Percentiles rank a stretch among this genome's conserved stretches.
phyloP scores from a whole-genome alignment of 768 basidiomycete species.

The Hygrophorus pudorinus region DNA sequence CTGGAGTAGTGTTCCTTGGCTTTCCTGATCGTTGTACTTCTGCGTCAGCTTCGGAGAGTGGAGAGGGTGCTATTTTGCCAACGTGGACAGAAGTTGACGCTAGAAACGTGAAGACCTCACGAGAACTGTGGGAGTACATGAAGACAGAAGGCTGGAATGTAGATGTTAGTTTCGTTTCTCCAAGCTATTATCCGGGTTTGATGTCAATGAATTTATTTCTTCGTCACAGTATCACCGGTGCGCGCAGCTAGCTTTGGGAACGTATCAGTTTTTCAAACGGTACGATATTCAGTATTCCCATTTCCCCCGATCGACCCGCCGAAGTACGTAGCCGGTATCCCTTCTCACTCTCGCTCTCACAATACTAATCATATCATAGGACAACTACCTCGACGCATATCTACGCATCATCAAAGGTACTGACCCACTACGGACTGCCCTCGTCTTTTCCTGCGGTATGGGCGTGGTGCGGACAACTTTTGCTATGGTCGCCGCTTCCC shows the following conservation, averaged over 20 bases:
- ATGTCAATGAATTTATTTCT: constrained; percentile 7
- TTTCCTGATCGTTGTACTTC: no score
- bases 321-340: constrained; percentile 39
- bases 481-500: constrained; percentile 89
- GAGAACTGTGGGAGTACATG: constrained; percentile 79
- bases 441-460: constrained; percentile 96
- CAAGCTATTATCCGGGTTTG: neutral
- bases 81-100: constrained; percentile 91
- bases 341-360: neutral
- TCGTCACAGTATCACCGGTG: constrained; percentile 65
- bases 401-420: constrained; percentile 67
- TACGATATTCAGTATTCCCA: constrained; percentile 62
- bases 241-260: neutral
- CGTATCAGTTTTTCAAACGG: neutral
- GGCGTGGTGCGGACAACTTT: constrained; percentile 95
- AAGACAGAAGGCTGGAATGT: constrained; percentile 82
- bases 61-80: constrained; percentile 75
- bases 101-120: constrained; percentile 74
- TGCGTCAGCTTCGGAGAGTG: constrained; percentile 41
- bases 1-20: neutral
- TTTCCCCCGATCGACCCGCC: constrained; percentile 84
- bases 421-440: constrained; percentile 69
- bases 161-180: constrained; percentile 42
- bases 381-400: constrained; percentile 95
- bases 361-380: constrained; percentile 34